These are phyloP conservation scores for Vitis riparia DNA, from an alignment of 164 flowering plant species.

Conservation along the genomic window DNA sequence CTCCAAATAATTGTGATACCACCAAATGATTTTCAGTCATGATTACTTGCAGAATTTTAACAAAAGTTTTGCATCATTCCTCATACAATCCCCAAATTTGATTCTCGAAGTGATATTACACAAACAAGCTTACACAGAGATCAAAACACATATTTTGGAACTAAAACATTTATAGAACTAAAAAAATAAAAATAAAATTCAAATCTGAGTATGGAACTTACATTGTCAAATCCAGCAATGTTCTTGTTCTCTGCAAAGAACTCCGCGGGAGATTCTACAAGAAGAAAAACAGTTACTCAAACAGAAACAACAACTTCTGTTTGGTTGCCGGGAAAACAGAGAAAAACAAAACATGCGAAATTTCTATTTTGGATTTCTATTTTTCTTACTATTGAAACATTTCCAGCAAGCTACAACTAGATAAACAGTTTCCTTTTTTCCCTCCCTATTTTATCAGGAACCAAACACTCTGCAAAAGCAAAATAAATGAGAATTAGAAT, in stretches of 20 bases:
- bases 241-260: slow-evolving; percentile 97
- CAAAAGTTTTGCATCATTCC: too few relatives aligned
- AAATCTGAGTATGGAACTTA: slow-evolving; percentile 24
- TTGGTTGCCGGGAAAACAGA: background rate
- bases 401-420: too few relatives aligned
- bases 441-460: background rate
- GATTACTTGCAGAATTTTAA: too few relatives aligned
- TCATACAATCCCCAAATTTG: too few relatives aligned
- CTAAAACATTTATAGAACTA: background rate
- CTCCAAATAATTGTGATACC: too few relatives aligned
- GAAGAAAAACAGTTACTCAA: background rate
- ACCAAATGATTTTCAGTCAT: too few relatives aligned
- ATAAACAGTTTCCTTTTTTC: too few relatives aligned
- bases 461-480: background rate
- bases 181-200: background rate
- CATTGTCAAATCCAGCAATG: slow-evolving; percentile 97
- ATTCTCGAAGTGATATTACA: too few relatives aligned
- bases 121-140: too few relatives aligned
- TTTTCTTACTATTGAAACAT: background rate
- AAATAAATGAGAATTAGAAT: slow-evolving; percentile 13
- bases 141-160: background rate
- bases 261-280: slow-evolving; percentile 98
- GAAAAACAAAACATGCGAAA: background rate
- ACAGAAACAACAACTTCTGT: too few relatives aligned
- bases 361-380: too few relatives aligned